Evolutionary conservation across 1,139 yeast genomes (phyloP).

Genomic region (Candida tropicalis): DNA sequence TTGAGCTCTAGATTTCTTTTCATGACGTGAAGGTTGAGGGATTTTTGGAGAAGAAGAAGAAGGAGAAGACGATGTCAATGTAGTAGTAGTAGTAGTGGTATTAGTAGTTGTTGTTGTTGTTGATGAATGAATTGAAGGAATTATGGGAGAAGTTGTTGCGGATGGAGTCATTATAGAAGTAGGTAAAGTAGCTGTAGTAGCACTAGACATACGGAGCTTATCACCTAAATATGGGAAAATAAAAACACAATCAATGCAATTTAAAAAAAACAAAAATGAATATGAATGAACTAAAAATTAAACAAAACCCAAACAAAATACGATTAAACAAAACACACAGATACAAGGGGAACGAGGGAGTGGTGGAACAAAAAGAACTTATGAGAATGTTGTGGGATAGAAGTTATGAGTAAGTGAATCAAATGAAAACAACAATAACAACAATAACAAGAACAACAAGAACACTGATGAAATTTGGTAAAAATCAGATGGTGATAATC

Average conservation of each 20-base stretch:
- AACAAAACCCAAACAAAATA: neutral
- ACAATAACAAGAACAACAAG: too few relatives aligned
- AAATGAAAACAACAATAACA: neutral
- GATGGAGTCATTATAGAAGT: neutral
- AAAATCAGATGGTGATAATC: too few relatives aligned
- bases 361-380: neutral
- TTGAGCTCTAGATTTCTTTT: slow-evolving; percentile 1
- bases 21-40: neutral
- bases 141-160: too few relatives aligned
- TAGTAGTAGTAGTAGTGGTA: neutral
- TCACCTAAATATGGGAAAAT: neutral
- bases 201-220: slow-evolving; percentile 2
- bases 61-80: neutral
- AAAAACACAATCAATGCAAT: neutral
- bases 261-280: neutral
- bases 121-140: too few relatives aligned
- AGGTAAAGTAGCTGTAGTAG: neutral
- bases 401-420: neutral
- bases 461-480: too few relatives aligned
- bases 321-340: neutral
- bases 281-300: neutral
- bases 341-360: neutral
- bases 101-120: neutral
- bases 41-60: too few relatives aligned
- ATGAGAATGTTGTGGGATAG: neutral